Percentiles rank a stretch among this genome's conserved stretches.
phyloP scores from a whole-genome alignment of 2,329 filamentous ascomycete species.

The Aureobasidium sp. region DNA sequence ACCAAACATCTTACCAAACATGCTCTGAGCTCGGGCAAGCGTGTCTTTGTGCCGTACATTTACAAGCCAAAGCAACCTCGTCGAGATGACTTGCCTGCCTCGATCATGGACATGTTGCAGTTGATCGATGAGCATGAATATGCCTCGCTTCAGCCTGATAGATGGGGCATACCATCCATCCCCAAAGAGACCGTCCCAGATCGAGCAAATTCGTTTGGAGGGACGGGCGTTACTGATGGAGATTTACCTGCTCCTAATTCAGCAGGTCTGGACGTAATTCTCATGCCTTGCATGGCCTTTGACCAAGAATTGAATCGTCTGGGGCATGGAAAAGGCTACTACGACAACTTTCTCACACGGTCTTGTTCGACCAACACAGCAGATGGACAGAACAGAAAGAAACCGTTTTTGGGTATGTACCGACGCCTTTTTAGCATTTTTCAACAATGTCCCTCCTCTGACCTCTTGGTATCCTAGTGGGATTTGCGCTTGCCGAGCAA shows the following conservation, averaged over 20 bases:
- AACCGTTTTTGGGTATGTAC: slow-evolving; percentile 54
- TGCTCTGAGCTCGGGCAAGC: slow-evolving; percentile 69
- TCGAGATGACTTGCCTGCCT: slow-evolving; percentile 41
- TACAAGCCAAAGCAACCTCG: slow-evolving; percentile 46
- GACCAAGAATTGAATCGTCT: slow-evolving; percentile 68
- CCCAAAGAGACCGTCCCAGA: slow-evolving; percentile 55
- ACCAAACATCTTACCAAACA: slow-evolving; percentile 76
- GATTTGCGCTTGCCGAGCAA: slow-evolving; percentile 80
- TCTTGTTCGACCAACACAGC: slow-evolving; percentile 43
- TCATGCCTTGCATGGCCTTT: slow-evolving; percentile 91
- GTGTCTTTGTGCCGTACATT: slow-evolving; percentile 87
- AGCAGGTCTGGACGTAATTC: slow-evolving; percentile 67
- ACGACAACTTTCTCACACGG: slow-evolving; percentile 83
- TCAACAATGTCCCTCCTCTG: neutral
- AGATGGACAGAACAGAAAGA: slow-evolving; percentile 32
- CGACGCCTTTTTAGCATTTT: slow-evolving; percentile 31
- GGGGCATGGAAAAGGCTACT: slow-evolving; percentile 94
- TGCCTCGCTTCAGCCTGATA: slow-evolving; percentile 66
- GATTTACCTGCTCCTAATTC: slow-evolving; percentile 20
- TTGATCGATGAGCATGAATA: slow-evolving; percentile 70
- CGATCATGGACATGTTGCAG: slow-evolving; percentile 90
- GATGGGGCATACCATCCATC: slow-evolving; percentile 93
- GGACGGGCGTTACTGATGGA: slow-evolving; percentile 40
- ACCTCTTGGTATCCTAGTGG: slow-evolving; percentile 46
- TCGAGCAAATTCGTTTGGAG: slow-evolving; percentile 68